Conservation (phyloP, 148 eudicot species). For the Euryodendron excelsum region DNA sequence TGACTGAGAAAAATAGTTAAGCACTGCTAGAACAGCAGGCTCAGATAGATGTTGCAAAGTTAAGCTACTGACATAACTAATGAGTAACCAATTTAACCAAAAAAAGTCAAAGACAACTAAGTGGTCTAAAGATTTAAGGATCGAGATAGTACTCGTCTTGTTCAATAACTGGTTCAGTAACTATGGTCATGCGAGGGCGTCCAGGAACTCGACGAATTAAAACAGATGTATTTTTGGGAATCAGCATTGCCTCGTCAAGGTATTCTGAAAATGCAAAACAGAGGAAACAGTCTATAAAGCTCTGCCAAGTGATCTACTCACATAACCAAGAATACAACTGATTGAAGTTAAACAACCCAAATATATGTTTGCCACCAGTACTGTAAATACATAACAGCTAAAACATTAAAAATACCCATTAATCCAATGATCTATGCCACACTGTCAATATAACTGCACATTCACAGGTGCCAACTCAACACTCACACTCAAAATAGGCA, state of each 20-base stretch:
- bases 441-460: not conserved
- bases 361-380: not conserved
- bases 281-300: slow-evolving; percentile 40
- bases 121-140: slow-evolving; percentile 36
- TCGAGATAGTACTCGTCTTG: slow-evolving; percentile 67
- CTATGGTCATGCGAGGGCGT: slow-evolving; percentile 73
- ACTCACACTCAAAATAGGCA: not conserved
- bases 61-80: not conserved
- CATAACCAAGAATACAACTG: slow-evolving; percentile 22
- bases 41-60: not conserved
- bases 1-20: not conserved
- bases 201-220: slow-evolving; percentile 90
- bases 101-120: not conserved
- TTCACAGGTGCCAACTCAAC: not conserved
- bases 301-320: slow-evolving; percentile 32
- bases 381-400: not conserved
- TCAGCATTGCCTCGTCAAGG: slow-evolving; percentile 77
- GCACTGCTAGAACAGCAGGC: not conserved
- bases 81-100: not conserved
- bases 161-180: slow-evolving; percentile 58
- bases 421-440: not conserved
- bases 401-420: not conserved
- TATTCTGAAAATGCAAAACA: slow-evolving; percentile 83
- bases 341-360: slow-evolving; percentile 15
- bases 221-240: slow-evolving; percentile 91